phyloP scores from a whole-genome alignment of 2,329 filamentous ascomycete species.

The Trichoderma breve region DNA sequence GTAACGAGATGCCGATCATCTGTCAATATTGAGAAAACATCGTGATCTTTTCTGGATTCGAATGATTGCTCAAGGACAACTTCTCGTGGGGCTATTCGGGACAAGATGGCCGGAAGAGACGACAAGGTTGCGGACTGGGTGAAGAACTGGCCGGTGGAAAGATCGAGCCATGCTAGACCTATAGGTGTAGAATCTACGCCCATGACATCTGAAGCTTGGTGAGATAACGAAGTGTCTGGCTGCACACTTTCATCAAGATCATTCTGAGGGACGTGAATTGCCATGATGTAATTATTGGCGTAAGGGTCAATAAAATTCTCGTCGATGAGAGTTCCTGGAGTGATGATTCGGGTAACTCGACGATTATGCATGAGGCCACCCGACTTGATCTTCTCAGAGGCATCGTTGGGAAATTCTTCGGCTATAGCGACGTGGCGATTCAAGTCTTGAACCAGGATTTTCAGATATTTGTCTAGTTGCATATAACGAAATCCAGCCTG shows the following conservation, averaged over 20 bases:
- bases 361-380: conserved; percentile 83
- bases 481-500: conserved; percentile 91
- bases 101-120: conserved; percentile 74
- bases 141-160: conserved; percentile 92
- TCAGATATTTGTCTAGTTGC: conserved; percentile 89
- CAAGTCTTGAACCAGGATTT: conserved; percentile 86
- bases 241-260: background rate
- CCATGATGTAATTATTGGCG: conserved; percentile 88
- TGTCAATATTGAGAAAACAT: conserved; percentile 65
- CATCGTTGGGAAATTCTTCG: conserved; percentile 81
- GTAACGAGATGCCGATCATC: conserved; percentile 76
- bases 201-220: background rate
- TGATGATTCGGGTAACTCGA: conserved; percentile 81
- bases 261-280: conserved; percentile 58
- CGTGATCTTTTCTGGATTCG: conserved; percentile 56
- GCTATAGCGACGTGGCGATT: conserved; percentile 90
- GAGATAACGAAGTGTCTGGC: background rate
- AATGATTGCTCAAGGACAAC: conserved; percentile 71
- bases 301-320: conserved; percentile 96
- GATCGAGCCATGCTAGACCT: conserved; percentile 88
- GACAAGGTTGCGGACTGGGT: conserved; percentile 72
- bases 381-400: conserved; percentile 66
- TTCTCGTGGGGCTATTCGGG: conserved; percentile 80
- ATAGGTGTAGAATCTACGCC: conserved; percentile 40
- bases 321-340: conserved; percentile 92